These are phyloP conservation scores for Globisporangium irregulare DNA, from an alignment of 352 stramenopile species.

Conservation along the genomic window DNA sequence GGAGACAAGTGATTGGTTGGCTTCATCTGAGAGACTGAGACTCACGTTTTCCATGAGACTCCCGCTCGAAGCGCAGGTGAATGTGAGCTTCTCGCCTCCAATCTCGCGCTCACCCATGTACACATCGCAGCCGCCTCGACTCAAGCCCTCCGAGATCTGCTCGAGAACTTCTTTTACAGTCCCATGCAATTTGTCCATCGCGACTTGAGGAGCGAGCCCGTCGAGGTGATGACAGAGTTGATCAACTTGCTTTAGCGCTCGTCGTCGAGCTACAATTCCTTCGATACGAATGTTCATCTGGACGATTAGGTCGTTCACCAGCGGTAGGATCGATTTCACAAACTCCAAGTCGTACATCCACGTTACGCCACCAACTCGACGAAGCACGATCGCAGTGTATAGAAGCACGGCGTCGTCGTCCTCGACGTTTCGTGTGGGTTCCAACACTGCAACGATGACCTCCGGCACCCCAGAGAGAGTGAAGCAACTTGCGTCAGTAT, in stretches of 20 bases:
- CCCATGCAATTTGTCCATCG: slow-evolving; percentile 21
- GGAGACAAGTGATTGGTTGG: slow-evolving; percentile 31
- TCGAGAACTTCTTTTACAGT: slow-evolving; percentile 30
- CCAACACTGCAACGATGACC: slow-evolving; percentile 20
- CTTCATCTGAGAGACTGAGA: slow-evolving; percentile 26
- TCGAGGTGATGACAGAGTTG: slow-evolving; percentile 15
- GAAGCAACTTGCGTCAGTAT: slow-evolving; percentile 16
- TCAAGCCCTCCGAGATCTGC: slow-evolving; percentile 28
- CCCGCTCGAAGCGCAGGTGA: slow-evolving; percentile 25
- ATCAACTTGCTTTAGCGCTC: slow-evolving; percentile 26
- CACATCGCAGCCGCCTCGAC: slow-evolving; percentile 29
- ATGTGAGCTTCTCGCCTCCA: slow-evolving; percentile 18
- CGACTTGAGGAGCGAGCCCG: background rate
- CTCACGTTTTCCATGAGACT: slow-evolving; percentile 50
- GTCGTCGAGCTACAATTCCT: slow-evolving; percentile 39
- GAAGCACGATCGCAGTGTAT: slow-evolving; percentile 42
- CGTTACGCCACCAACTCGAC: slow-evolving; percentile 35
- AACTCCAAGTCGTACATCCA: slow-evolving; percentile 68
- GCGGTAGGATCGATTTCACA: slow-evolving; percentile 34
- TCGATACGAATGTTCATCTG: slow-evolving; percentile 45
- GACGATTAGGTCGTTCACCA: slow-evolving; percentile 41
- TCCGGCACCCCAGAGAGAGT: slow-evolving; percentile 16
- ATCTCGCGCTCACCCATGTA: slow-evolving; percentile 48
- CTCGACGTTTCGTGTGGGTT: slow-evolving; percentile 28
- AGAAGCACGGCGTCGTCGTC: slow-evolving; percentile 21